These are phyloP conservation scores for Termitomyces sp. DNA, from an alignment of 768 basidiomycete genomes.

Conservation along the genomic window DNA sequence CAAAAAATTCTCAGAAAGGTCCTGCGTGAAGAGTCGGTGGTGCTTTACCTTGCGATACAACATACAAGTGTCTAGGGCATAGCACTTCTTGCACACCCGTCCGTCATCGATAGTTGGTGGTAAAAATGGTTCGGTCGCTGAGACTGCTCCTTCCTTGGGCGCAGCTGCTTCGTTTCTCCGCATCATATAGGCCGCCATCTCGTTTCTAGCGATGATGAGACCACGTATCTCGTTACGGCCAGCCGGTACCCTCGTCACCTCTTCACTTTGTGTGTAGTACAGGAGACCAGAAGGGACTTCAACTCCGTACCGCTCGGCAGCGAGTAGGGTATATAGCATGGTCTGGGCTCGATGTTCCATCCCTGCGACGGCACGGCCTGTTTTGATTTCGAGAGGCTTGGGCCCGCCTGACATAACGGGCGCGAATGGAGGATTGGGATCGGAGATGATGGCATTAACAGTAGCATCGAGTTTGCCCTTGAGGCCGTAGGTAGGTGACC, in stretches of 20 bases:
- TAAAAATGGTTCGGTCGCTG: constrained; percentile 55
- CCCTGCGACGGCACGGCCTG: constrained; percentile 69
- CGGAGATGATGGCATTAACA: constrained; percentile 64
- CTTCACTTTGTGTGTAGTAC: constrained; percentile 92
- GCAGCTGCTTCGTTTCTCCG: constrained; percentile 34
- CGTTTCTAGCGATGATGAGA: constrained; percentile 80
- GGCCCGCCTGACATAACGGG: constrained; percentile 35
- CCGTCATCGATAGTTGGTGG: constrained; percentile 87
- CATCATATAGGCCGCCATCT: constrained; percentile 77
- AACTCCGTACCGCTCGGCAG: constrained; percentile 86
- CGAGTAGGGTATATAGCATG: constrained; percentile 91
- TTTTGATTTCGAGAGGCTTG: constrained; percentile 95
- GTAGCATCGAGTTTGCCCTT: constrained; percentile 96
- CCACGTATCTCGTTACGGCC: constrained; percentile 82
- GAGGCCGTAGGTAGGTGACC: constrained; percentile 92
- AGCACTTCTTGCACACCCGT: constrained; percentile 78
- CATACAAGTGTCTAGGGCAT: constrained; percentile 85
- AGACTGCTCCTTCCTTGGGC: constrained; percentile 15
- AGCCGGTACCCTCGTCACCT: constrained; percentile 80
- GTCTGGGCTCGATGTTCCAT: constrained; percentile 98
- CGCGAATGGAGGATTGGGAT: constrained; percentile 31
- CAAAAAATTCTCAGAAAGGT: constrained; percentile 12
- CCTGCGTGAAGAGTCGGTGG: background rate
- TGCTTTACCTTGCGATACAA: constrained; percentile 78
- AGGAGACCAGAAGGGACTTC: constrained; percentile 81